These are phyloP conservation scores for Chlamydomonas asymmetrica DNA, from an alignment of 139 green algal species.

Conservation along the genomic window DNA sequence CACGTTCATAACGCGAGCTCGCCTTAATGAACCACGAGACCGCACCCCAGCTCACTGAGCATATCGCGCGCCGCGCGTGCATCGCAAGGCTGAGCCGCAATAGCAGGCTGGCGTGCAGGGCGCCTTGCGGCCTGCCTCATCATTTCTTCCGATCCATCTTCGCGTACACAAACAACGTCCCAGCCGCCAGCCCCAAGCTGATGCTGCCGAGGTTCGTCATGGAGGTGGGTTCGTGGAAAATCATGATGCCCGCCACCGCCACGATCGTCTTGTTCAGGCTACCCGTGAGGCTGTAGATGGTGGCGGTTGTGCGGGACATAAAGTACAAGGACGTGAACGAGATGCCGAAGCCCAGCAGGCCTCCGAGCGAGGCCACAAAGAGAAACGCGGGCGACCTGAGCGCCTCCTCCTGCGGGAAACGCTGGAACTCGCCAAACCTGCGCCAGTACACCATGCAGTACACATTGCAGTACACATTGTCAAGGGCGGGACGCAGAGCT, in stretches of 20 bases:
- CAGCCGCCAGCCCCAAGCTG: conserved; percentile 64
- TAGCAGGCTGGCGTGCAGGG: no score
- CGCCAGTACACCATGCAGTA: no score
- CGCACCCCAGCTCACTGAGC: no score
- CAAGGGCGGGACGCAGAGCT: no score
- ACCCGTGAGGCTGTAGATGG: conserved; percentile 80
- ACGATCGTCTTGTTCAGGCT: conserved; percentile 86
- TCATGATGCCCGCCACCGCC: conserved; percentile 75
- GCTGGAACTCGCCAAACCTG: no score
- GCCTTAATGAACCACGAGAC: no score
- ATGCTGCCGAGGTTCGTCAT: conserved; percentile 73
- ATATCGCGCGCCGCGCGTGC: no score
- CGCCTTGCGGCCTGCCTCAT: not conserved
- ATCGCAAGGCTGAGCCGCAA: no score
- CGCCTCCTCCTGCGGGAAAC: no score
- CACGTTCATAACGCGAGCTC: no score
- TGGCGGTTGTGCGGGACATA: conserved; percentile 83
- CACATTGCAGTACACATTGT: not conserved
- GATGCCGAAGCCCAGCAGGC: conserved; percentile 71
- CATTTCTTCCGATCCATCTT: conserved; percentile 56
- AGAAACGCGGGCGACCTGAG: conserved; percentile 37
- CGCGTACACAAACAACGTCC: no score
- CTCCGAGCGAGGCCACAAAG: conserved; percentile 48
- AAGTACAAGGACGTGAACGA: conserved; percentile 88
- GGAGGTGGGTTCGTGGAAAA: conserved; percentile 68